phyloP scores from a whole-genome alignment of 306 rosid genomes.

The Dicorynia guianensis region DNA sequence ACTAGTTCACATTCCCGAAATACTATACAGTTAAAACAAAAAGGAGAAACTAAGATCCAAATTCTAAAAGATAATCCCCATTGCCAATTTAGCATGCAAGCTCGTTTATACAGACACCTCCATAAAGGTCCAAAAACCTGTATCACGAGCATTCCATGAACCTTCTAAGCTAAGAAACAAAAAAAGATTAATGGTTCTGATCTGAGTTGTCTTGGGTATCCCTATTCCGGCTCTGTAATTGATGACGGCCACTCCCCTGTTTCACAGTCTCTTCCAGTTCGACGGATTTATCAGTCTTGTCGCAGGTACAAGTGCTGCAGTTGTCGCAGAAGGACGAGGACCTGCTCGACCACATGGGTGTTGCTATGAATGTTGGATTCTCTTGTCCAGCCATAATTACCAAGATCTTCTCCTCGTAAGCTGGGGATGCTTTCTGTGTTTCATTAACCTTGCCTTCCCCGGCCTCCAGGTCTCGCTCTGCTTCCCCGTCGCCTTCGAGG shows the following conservation, averaged over 20 bases:
- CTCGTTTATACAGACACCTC: constrained; percentile 17
- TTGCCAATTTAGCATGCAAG: constrained; percentile 34
- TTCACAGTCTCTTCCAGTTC: constrained; percentile 44
- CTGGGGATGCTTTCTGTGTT: constrained; percentile 49
- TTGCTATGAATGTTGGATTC: constrained; percentile 89
- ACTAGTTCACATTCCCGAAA: constrained; percentile 73
- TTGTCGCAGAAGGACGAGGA: constrained; percentile 71
- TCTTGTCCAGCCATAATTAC: constrained; percentile 96
- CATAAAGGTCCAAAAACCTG: constrained; percentile 31
- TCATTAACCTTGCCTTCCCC: constrained; percentile 52
- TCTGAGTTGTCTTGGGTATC: constrained; percentile 45
- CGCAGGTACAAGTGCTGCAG: constrained; percentile 54
- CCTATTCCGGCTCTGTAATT: constrained; percentile 29
- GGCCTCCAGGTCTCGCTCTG: constrained; percentile 66
- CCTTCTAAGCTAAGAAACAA: constrained; percentile 11
- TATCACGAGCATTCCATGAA: constrained; percentile 19
- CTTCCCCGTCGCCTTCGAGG: constrained; percentile 55
- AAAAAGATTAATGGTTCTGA: constrained; percentile 44
- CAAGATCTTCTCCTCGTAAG: constrained; percentile 81
- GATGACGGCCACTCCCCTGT: constrained; percentile 17
- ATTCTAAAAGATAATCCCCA: neutral
- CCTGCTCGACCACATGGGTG: constrained; percentile 71
- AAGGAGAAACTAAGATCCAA: neutral
- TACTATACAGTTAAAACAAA: constrained; percentile 18
- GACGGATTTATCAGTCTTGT: constrained; percentile 48